phyloP scores from a whole-genome alignment of 108 stramenopile species.

The Mediolabrus comicus region DNA sequence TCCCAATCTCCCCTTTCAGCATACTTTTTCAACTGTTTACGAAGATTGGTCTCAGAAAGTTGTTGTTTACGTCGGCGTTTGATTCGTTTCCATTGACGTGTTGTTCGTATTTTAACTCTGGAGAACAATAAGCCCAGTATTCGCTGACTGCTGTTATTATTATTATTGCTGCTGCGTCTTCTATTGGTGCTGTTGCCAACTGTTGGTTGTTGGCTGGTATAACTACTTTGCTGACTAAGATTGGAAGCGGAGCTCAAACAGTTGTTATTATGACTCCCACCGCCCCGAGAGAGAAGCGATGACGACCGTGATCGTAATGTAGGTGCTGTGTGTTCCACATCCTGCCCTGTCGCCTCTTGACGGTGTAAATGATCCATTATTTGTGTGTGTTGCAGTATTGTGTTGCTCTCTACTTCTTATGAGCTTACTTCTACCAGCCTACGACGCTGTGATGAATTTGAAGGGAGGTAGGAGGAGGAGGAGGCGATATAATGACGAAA shows the following conservation, averaged over 20 bases:
- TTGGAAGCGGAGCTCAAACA: not conserved
- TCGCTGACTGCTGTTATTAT: not conserved
- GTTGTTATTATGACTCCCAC: not conserved
- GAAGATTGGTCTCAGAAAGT: slow-evolving; percentile 22
- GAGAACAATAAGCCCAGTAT: not conserved
- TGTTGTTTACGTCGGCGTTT: not conserved
- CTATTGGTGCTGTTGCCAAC: no score
- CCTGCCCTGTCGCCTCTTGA: not conserved
- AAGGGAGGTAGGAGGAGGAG: no score
- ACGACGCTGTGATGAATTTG: no score
- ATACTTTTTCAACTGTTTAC: slow-evolving; percentile 17
- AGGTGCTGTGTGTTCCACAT: not conserved
- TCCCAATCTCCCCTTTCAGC: slow-evolving; percentile 27
- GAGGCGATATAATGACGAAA: no score
- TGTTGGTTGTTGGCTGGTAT: no score
- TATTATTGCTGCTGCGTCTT: not conserved
- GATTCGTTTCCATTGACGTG: not conserved
- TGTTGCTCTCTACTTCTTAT: no score
- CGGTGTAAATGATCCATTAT: not conserved
- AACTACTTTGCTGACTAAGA: no score
- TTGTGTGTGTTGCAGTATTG: no score
- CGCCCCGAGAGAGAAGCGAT: not conserved
- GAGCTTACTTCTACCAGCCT: no score
- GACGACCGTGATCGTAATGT: not conserved
- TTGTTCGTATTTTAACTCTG: not conserved